phyloP scores from a whole-genome alignment of 73 alveolate genomes.

The Breviolum minutum region DNA sequence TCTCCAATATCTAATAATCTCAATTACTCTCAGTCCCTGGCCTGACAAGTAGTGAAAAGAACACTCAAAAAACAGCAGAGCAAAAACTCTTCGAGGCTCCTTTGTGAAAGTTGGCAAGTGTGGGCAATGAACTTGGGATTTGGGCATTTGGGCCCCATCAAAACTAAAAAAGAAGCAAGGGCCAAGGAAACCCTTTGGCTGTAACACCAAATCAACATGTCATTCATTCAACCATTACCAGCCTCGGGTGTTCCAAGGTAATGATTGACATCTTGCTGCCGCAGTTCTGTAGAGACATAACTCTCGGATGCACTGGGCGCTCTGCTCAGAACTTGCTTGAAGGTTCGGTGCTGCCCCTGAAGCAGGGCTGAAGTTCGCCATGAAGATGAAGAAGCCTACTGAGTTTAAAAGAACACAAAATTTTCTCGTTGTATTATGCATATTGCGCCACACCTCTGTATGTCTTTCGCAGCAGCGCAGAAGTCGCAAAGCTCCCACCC shows the following conservation, averaged over 20 bases:
- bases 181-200: background rate
- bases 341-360: conserved; percentile 42
- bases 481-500: conserved; percentile 35
- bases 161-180: background rate
- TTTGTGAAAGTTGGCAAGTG: no score
- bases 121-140: no score
- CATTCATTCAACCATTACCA: background rate
- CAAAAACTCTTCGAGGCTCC: no score
- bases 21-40: no score
- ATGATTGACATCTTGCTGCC: background rate
- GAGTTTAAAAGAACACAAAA: no score
- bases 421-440: background rate
- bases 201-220: background rate
- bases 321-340: background rate
- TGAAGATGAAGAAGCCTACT: background rate
- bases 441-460: background rate
- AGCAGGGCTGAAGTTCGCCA: background rate
- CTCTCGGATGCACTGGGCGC: background rate
- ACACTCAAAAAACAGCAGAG: no score
- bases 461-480: conserved; percentile 20
- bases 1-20: no score
- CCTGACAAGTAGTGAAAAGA: no score
- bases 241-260: background rate
- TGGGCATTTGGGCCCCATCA: no score
- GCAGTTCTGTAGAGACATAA: background rate